Base-by-base conservation (phyloP, 2,329 filamentous ascomycete species). In the Aspergillus sclerotialis region DNA sequence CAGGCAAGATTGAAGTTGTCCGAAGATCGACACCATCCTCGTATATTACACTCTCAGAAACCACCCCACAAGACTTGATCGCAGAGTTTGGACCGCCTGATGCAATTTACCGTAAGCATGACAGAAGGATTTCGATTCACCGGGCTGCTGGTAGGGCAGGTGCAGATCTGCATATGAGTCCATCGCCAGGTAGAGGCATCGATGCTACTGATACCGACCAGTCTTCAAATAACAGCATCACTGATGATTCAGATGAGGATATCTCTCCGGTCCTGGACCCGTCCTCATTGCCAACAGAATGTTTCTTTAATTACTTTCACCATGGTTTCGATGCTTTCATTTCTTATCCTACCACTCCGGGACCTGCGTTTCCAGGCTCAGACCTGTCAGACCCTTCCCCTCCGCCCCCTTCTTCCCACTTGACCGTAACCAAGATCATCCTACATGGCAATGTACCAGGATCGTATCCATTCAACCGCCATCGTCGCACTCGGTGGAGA, bases 251-350 rank as follows among this genome's bases (percentile, higher is more conserved):
- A 2, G 76, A 79, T 37, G 69, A 72, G 14, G 82, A 84, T 18
- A 44, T 56, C 33, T 60, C 62, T 18, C 69, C 44, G 66, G 70
- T 56, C 46, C 75, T 78, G 4, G 86, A 93, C 55, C 63, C 69
- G 24, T 56, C 60, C 5, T 57, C 55, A 5, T 43, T 64, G n/a
- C 55, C 63, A 3, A 55, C 63, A 6, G 70, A 75, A 49, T 88
- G 82, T 45, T 98, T 96, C 58, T 95, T 92, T 64, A 96, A 96
- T 58, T 98, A 98, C 59, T 98, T 95, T 56, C 83, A 90, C 45
- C 81, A 94, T 42, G 92, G 92, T 2, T 93, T 98, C 53, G 92
- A 98, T 59, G 76, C 95, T 7, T 72, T 96, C 4, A 76, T 98
- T n/a, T 94, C 90, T 1, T 78, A 80, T 18, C 82, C 85, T 1